Conservation (phyloP, 495 filamentous ascomycete species). For the Aspergillus kassunensis region DNA sequence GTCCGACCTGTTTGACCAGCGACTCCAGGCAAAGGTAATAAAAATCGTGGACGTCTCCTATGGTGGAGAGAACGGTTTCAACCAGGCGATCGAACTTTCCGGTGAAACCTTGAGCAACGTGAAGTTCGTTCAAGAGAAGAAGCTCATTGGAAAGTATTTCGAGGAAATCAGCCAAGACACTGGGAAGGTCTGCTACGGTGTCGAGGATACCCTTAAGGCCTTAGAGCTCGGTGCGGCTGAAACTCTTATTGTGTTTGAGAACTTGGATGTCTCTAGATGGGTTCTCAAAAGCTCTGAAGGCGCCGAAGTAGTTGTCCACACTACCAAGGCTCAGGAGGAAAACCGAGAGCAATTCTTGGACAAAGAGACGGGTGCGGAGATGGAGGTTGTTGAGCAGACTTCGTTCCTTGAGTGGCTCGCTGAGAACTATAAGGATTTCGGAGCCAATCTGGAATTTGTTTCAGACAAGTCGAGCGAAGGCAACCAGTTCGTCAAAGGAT, state of each 20-base stretch:
- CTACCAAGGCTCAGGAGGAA: conserved; percentile 77
- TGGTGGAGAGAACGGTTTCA: conserved; percentile 98
- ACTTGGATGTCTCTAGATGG: conserved; percentile 90
- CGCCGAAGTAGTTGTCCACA: conserved; percentile 70
- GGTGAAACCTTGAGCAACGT: conserved; percentile 96
- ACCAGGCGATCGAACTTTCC: conserved; percentile 95
- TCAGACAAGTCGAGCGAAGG: conserved; percentile 95
- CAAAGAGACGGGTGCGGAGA: conserved; percentile 91
- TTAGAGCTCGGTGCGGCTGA: conserved; percentile 93
- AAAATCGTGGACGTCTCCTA: conserved; percentile 99
- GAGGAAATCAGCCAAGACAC: conserved; percentile 97
- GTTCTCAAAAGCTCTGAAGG: conserved; percentile 73
- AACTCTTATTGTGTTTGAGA: conserved; percentile 95
- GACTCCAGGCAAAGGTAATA: conserved; percentile 90
- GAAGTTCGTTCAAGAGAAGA: conserved; percentile 99
- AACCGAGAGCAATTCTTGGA: conserved; percentile 86
- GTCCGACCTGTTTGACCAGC: conserved; percentile 93
- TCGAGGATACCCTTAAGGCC: conserved; percentile 97
- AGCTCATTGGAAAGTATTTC: conserved; percentile 96
- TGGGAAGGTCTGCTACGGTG: conserved; percentile 93
- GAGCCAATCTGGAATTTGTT: conserved; percentile 94
- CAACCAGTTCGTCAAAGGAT: conserved; percentile 99
- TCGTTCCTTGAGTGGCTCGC: conserved; percentile 99
- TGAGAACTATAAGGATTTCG: conserved; percentile 95
- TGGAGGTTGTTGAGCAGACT: conserved; percentile 81